These are phyloP conservation scores for Diaporthe sp. DNA, from an alignment of 2,329 filamentous ascomycete genomes.

Conservation along the genomic window DNA sequence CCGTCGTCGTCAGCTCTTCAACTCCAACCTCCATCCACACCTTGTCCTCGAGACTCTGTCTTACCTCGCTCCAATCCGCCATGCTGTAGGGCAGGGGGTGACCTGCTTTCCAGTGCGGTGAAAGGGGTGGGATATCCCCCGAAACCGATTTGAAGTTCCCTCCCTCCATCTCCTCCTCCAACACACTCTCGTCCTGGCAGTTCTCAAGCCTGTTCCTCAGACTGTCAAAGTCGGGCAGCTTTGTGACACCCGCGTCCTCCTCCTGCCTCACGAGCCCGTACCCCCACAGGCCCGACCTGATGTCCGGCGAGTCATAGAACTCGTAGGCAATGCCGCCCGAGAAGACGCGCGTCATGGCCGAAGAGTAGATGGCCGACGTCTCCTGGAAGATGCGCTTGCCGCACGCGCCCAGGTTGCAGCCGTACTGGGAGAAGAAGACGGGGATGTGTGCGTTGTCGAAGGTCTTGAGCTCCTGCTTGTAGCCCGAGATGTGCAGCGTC, in stretches of 20 bases:
- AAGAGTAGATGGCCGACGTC: conserved; percentile 68
- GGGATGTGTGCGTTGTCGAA: conserved; percentile 68
- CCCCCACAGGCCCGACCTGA: conserved; percentile 42
- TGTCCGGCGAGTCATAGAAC: conserved; percentile 66
- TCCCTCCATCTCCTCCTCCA: background rate
- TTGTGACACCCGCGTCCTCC: conserved; percentile 31
- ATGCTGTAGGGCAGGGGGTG: conserved; percentile 39
- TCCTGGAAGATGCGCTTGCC: conserved; percentile 69
- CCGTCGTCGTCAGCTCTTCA: conserved; percentile 25
- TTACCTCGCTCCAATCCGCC: conserved; percentile 35
- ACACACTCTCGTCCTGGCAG: background rate
- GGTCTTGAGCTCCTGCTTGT: conserved; percentile 58
- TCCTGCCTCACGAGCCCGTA: conserved; percentile 57
- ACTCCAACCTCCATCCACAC: conserved; percentile 37
- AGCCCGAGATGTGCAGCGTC: conserved; percentile 64
- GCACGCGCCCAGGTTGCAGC: conserved; percentile 63
- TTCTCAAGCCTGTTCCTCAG: conserved; percentile 34
- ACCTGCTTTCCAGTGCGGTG: conserved; percentile 39
- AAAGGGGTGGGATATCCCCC: conserved; percentile 34
- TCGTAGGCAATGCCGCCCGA: conserved; percentile 75
- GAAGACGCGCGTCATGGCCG: conserved; percentile 66
- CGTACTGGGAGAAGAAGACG: conserved; percentile 76
- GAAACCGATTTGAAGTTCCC: background rate
- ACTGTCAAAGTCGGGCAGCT: conserved; percentile 35
- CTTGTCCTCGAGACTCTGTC: conserved; percentile 34